Evolutionary conservation across 768 basidiomycete species (phyloP).

Genomic region (Kondoa subrosea): DNA sequence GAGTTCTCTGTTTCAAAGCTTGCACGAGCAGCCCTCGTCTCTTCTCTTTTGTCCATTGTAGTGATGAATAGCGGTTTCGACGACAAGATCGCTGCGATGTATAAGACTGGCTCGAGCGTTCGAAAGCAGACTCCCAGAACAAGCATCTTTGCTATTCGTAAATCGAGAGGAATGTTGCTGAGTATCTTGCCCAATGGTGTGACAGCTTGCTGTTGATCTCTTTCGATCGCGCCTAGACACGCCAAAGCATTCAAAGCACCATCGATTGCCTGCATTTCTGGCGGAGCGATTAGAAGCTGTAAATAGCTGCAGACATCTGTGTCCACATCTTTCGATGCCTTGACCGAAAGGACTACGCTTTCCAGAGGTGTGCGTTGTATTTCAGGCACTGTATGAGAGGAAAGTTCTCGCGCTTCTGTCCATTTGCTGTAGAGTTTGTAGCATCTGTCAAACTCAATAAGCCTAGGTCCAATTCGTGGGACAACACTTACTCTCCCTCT

Average conservation of each 20-base stretch:
- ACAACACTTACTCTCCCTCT: slow-evolving; percentile 24
- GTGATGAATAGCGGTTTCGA: slow-evolving; percentile 71
- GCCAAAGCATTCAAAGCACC: slow-evolving; percentile 54
- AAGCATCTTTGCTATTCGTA: slow-evolving; percentile 72
- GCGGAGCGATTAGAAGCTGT: slow-evolving; percentile 64
- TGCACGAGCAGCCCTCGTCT: slow-evolving; percentile 55
- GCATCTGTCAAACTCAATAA: slow-evolving; percentile 47
- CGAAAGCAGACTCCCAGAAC: slow-evolving; percentile 66
- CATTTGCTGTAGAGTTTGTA: slow-evolving; percentile 71
- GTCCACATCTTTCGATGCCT: slow-evolving; percentile 50
- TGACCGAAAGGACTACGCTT: slow-evolving; percentile 60
- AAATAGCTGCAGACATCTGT: slow-evolving; percentile 66
- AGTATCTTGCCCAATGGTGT: slow-evolving; percentile 73
- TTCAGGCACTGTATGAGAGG: slow-evolving; percentile 61
- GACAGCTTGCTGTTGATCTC: slow-evolving; percentile 37
- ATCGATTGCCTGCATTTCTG: slow-evolving; percentile 55
- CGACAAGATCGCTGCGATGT: slow-evolving; percentile 59
- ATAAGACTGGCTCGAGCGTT: slow-evolving; percentile 57
- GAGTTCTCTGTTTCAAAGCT: slow-evolving; percentile 56
- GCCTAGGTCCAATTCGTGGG: not conserved
- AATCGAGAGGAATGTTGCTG: slow-evolving; percentile 68
- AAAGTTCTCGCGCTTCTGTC: slow-evolving; percentile 50
- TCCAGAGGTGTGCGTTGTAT: slow-evolving; percentile 76
- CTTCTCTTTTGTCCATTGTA: slow-evolving; percentile 68
- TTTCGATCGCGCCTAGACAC: slow-evolving; percentile 60